Evolutionary conservation across 1,139 yeast species (phyloP), one percentile per base, ranked within the genome.

Genomic region (Debaryomyces sp.): DNA sequence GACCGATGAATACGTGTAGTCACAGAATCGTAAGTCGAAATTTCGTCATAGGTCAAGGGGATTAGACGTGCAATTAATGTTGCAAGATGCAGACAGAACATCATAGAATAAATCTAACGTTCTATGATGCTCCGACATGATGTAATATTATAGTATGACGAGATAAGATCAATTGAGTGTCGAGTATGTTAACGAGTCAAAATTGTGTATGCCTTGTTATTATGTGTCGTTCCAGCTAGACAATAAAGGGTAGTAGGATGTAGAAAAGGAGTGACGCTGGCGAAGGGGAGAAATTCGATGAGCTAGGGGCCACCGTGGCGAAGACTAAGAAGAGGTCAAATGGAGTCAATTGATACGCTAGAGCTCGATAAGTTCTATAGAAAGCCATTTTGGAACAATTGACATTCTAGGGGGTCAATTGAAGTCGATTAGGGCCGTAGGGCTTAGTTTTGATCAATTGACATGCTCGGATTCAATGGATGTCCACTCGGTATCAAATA

Each of bases 31-130:
- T 9, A 17, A 34, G 37, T n/a, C 35, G 15, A 26, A 18, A 18
- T 34, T 34, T 34, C 37, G 37, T 34, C 37, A 34, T 34, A 34
- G 37, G 37, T 34, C 37, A 34, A 30, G 33, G 37, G 24, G 37
- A 34, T 34, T 26, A 18, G 37, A 10, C 8, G 37, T 9, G 23
- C 36, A 33, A 33, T 8, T 15, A 10, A 33, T 10, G 21, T 17
- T 15, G 22, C 21, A 18, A 6, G 22, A 34, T 3, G 35, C 37
- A 21, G 24, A 34, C 26, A 6, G 37, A 34, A 34, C 37, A 34
- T 34, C 37, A 34, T 34, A 9, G 37, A 34, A 34, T 21, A 30
- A 30, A 15, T n/a, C 9, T 26, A 26, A 10, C 29, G 29, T 26
- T 26, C 12, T 26, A 26, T n/a, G n/a, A 26, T 9, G 12, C 29